Conservation (phyloP, 2,329 filamentous ascomycete species). For the Chalaropsis ovoidea region DNA sequence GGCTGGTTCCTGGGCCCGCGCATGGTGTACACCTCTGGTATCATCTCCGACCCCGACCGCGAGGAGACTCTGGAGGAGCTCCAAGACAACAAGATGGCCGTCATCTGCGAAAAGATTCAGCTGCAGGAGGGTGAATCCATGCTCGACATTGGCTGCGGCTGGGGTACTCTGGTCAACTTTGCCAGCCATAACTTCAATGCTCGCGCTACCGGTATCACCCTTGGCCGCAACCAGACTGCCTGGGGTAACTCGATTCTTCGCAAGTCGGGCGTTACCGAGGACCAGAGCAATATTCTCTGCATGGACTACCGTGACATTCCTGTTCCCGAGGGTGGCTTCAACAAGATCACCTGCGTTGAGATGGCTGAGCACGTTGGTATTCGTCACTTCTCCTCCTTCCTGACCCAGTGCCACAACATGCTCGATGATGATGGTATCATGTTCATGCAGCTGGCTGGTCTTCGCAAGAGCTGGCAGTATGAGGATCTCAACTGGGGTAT, state of each 20-base stretch:
- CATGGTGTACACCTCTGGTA: conserved; percentile 96
- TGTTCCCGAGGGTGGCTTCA: conserved; percentile 40
- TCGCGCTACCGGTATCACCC: conserved; percentile 76
- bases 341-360: conserved; percentile 92
- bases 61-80: conserved; percentile 91
- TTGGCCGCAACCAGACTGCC: conserved; percentile 89
- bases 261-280: conserved; percentile 68
- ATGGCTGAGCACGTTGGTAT: conserved; percentile 99
- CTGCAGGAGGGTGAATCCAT: conserved; percentile 70
- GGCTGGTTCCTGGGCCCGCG: conserved; percentile 95
- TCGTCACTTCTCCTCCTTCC: conserved; percentile 70
- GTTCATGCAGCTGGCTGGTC: conserved; percentile 89
- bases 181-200: conserved; percentile 88
- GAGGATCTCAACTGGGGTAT: conserved; percentile 96
- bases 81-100: conserved; percentile 92
- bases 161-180: conserved; percentile 91
- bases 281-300: conserved; percentile 86
- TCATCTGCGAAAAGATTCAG: conserved; percentile 92
- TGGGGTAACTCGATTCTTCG: conserved; percentile 90
- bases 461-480: conserved; percentile 93
- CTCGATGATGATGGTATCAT: conserved; percentile 92
- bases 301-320: conserved; percentile 96
- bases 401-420: conserved; percentile 85
- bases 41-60: conserved; percentile 76
- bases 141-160: conserved; percentile 94